Conservation (phyloP, 176 grass and related monocot species). For the Ananas comosus region DNA sequence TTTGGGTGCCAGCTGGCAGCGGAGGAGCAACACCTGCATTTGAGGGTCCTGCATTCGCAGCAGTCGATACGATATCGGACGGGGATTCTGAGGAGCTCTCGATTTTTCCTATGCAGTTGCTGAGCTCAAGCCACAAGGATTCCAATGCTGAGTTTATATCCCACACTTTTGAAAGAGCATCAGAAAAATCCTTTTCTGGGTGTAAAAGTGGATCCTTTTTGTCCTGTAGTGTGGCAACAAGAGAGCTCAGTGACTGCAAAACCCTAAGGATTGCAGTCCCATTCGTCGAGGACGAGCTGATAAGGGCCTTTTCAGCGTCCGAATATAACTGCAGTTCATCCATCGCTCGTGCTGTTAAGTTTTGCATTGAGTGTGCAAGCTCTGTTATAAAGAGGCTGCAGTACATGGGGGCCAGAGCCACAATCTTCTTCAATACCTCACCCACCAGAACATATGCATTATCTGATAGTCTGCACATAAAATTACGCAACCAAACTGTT, state of each 20-base stretch:
- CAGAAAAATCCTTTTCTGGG: slow-evolving; percentile 51
- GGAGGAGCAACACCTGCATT: slow-evolving; percentile 63
- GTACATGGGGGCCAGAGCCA: slow-evolving; percentile 65
- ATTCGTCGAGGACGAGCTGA: slow-evolving; percentile 84
- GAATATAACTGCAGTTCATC: slow-evolving; percentile 71
- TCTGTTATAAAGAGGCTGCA: slow-evolving; percentile 92
- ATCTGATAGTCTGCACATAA: slow-evolving; percentile 72
- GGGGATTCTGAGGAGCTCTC: slow-evolving; percentile 71
- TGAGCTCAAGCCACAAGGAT: slow-evolving; percentile 81
- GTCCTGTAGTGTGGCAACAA: slow-evolving; percentile 73
- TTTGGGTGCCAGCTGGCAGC: slow-evolving; percentile 81
- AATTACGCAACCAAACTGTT: too few relatives aligned
- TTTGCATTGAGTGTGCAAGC: slow-evolving; percentile 77
- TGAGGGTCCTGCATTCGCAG: slow-evolving; percentile 46
- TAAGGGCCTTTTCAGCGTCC: slow-evolving; percentile 85
- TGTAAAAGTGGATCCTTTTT: slow-evolving; percentile 45
- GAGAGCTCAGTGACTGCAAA: slow-evolving; percentile 90
- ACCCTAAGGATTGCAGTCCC: slow-evolving; percentile 93
- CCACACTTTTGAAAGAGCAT: slow-evolving; percentile 56
- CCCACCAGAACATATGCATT: slow-evolving; percentile 85
- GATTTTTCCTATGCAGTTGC: slow-evolving; percentile 97
- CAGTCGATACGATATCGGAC: slow-evolving; percentile 38
- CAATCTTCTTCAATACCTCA: slow-evolving; percentile 93
- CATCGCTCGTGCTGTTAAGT: slow-evolving; percentile 60
- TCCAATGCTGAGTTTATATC: slow-evolving; percentile 81